phyloP scores from a whole-genome alignment of 2,329 filamentous ascomycete genomes.

The Monosporascus cannonballus region DNA sequence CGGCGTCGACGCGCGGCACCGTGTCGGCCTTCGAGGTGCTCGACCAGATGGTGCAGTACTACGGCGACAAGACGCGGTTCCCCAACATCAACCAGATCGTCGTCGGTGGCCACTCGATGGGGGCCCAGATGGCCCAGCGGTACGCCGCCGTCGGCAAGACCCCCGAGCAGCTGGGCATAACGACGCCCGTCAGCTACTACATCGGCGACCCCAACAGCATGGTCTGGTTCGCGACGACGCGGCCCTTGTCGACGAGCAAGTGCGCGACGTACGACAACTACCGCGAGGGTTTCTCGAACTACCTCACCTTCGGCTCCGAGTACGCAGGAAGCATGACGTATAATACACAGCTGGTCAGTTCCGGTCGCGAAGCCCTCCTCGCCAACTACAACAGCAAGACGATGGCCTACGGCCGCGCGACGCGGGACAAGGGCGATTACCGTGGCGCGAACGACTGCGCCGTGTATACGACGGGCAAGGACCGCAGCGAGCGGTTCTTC shows the following conservation, averaged over 20 bases:
- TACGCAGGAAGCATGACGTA: conserved; percentile 2
- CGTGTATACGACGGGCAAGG: conserved; percentile 4
- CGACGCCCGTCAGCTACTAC: conserved; percentile 6
- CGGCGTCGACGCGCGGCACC: neutral
- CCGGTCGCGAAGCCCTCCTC: conserved; percentile 3
- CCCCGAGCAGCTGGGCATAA: neutral
- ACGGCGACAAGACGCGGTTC: conserved; percentile 3
- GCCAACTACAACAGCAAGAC: conserved; percentile 5
- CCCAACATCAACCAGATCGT: conserved; percentile 10
- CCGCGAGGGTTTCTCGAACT: conserved; percentile 6
- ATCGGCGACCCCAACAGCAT: conserved; percentile 8
- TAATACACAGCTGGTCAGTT: conserved; percentile 1
- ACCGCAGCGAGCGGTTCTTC: conserved; percentile 9
- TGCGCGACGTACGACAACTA: conserved; percentile 6
- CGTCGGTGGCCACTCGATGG: conserved; percentile 7
- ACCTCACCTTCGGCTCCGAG: conserved; percentile 2
- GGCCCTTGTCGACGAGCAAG: conserved; percentile 2
- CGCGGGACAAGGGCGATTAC: conserved; percentile 6
- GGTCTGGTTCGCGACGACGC: conserved; percentile 3
- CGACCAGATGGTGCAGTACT: conserved; percentile 7
- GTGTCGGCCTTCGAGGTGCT: conserved; percentile 4
- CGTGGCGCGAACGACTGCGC: conserved; percentile 1
- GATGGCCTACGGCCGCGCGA: conserved; percentile 6
- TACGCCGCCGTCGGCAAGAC: conserved; percentile 8
- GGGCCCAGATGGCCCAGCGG: conserved; percentile 6